These are phyloP conservation scores for Kalmusia sp. DNA, from an alignment of 2,329 filamentous ascomycete species.

Conservation along the genomic window DNA sequence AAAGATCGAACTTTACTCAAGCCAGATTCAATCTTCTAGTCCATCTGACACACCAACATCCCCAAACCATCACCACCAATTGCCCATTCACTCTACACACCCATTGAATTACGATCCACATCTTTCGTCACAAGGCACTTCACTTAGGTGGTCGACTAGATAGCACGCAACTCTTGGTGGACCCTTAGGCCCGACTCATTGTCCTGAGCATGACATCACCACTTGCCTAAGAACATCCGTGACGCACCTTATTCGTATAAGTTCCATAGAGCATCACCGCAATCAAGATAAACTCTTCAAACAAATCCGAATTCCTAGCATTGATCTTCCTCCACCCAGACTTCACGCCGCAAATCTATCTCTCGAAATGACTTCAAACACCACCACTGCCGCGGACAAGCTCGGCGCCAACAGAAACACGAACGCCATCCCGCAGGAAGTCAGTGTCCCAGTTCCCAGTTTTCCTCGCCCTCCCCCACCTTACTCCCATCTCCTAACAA, in stretches of 20 bases:
- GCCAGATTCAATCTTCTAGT: too few relatives aligned
- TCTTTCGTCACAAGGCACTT: not conserved
- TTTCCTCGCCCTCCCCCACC: not conserved
- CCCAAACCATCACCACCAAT: not conserved
- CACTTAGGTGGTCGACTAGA: not conserved
- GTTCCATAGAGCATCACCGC: slow-evolving; percentile 12
- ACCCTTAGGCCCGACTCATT: not conserved
- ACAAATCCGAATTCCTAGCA: too few relatives aligned
- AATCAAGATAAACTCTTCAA: not conserved
- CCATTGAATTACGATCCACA: not conserved
- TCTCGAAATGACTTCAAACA: slow-evolving; percentile 5
- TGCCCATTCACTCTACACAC: not conserved
- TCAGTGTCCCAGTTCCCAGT: slow-evolving; percentile 11
- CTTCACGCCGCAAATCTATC: not conserved
- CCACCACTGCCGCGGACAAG: slow-evolving; percentile 30
- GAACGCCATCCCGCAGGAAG: slow-evolving; percentile 37
- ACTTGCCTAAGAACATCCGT: not conserved
- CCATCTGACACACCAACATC: not conserved
- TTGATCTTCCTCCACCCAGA: too few relatives aligned
- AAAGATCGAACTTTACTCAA: too few relatives aligned
- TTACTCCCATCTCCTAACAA: slow-evolving; percentile 2
- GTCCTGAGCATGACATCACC: slow-evolving; percentile 4
- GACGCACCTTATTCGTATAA: slow-evolving; percentile 2
- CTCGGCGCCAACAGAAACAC: slow-evolving; percentile 37
- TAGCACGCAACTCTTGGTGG: not conserved